phyloP scores from a whole-genome alignment of 768 basidiomycete genomes.

The Panaeolus papilionaceus region DNA sequence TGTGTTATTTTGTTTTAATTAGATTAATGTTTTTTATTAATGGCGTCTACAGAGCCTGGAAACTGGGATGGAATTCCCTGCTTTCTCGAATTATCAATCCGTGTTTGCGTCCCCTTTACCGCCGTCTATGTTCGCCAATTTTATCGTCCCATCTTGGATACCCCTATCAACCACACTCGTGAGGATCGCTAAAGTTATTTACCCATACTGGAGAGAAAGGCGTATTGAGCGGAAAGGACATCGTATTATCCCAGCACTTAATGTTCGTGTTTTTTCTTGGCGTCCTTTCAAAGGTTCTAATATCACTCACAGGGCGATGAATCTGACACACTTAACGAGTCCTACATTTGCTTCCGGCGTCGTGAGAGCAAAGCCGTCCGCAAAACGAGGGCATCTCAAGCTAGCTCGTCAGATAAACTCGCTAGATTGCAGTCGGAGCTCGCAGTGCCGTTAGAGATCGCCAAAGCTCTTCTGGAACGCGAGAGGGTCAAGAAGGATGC shows the following conservation, averaged over 20 bases:
- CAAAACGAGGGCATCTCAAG: constrained; percentile 93
- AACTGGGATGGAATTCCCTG: constrained; percentile 71
- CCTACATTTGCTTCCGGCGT: constrained; percentile 96
- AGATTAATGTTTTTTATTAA: constrained; percentile 7
- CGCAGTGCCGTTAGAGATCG: constrained; percentile 72
- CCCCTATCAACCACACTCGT: constrained; percentile 66
- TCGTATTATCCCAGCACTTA: constrained; percentile 85
- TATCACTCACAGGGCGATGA: constrained; percentile 73
- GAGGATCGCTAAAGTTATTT: constrained; percentile 74
- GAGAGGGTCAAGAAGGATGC: constrained; percentile 78
- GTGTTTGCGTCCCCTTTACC: constrained; percentile 66
- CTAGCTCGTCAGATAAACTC: constrained; percentile 88
- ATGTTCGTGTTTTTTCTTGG: constrained; percentile 57
- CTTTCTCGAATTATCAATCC: constrained; percentile 76
- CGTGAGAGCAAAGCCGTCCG: constrained; percentile 93
- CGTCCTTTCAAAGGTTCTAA: constrained; percentile 8
- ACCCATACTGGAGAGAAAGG: constrained; percentile 91
- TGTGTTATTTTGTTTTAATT: constrained; percentile 46
- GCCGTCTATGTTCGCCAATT: constrained; percentile 72
- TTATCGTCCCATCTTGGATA: constrained; percentile 69
- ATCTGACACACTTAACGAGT: constrained; percentile 87
- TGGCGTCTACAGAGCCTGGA: constrained; percentile 56
- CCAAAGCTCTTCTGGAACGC: constrained; percentile 68
- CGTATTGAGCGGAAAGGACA: constrained; percentile 82
- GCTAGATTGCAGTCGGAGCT: constrained; percentile 82